These are phyloP conservation scores for Plasmopara viticola DNA, from an alignment of 352 stramenopile genomes.

Conservation along the genomic window DNA sequence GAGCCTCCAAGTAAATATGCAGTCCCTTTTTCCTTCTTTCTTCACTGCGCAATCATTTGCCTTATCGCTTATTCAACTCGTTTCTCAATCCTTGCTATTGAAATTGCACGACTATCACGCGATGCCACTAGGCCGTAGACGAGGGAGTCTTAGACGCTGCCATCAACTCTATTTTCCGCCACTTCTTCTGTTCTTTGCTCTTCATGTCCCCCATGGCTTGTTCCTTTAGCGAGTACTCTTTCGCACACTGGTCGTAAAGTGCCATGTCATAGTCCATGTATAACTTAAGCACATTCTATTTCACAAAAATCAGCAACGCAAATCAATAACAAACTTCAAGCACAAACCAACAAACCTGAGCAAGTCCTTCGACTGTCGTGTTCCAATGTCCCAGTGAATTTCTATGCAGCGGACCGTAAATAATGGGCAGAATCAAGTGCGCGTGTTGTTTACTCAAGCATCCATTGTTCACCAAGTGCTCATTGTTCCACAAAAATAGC, in stretches of 20 bases:
- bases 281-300: slow-evolving; percentile 84
- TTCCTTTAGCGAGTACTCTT: slow-evolving; percentile 78
- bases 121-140: slow-evolving; percentile 33
- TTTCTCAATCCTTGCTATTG: not conserved
- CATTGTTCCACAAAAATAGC: slow-evolving; percentile 99
- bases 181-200: slow-evolving; percentile 85
- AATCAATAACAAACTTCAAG: slow-evolving; percentile 2
- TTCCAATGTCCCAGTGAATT: slow-evolving; percentile 95
- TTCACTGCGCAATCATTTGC: too few relatives aligned
- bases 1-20: too few relatives aligned
- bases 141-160: slow-evolving; percentile 59
- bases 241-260: slow-evolving; percentile 89
- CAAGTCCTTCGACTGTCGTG: slow-evolving; percentile 93
- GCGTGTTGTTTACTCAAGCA: slow-evolving; percentile 92
- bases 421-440: slow-evolving; percentile 90
- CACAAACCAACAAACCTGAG: slow-evolving; percentile 36
- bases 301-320: not conserved
- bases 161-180: slow-evolving; percentile 91
- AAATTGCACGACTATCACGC: not conserved
- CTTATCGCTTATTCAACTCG: not conserved
- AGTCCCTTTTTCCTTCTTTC: too few relatives aligned
- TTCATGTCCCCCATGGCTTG: slow-evolving; percentile 60
- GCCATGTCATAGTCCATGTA: slow-evolving; percentile 94
- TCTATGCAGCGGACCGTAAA: slow-evolving; percentile 88
- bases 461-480: slow-evolving; percentile 94